phyloP scores from a whole-genome alignment of 495 filamentous ascomycete genomes.

The Xylaria telfairii region DNA sequence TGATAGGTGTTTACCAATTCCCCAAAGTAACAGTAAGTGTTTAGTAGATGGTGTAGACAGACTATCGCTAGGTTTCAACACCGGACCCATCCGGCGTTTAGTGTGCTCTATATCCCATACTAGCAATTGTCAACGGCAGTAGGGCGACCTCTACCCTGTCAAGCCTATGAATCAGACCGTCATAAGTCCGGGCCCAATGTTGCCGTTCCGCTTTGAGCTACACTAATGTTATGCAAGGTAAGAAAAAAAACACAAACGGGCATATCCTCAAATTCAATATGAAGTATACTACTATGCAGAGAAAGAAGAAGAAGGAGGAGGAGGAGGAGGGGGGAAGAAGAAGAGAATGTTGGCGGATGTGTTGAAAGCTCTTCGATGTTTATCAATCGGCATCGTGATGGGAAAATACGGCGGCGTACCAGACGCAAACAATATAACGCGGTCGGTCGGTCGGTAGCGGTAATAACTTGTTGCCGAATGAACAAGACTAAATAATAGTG shows the following conservation, averaged over 20 bases:
- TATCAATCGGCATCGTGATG: background rate
- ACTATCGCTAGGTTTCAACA: background rate
- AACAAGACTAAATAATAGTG: too few species aligned
- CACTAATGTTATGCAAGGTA: background rate
- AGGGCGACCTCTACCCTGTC: background rate
- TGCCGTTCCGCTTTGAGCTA: background rate
- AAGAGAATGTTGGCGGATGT: background rate
- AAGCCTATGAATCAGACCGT: background rate
- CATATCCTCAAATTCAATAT: background rate
- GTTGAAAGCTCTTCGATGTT: background rate
- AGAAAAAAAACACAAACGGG: background rate
- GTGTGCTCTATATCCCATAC: background rate
- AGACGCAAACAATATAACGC: conserved; percentile 4
- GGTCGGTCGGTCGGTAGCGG: too few species aligned
- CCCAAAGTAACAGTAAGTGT: background rate
- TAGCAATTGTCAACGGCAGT: background rate
- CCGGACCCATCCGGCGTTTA: background rate
- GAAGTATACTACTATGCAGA: background rate
- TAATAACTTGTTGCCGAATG: too few species aligned
- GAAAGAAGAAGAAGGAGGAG: background rate
- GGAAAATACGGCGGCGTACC: background rate
- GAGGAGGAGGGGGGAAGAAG: background rate
- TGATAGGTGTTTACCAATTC: background rate
- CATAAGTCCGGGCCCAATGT: background rate
- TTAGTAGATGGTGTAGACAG: too few species aligned